Evolutionary conservation across 129 eudicot genomes (phyloP), one percentile per base, ranked within the genome.

Genomic region (Ambrosia trifida): DNA sequence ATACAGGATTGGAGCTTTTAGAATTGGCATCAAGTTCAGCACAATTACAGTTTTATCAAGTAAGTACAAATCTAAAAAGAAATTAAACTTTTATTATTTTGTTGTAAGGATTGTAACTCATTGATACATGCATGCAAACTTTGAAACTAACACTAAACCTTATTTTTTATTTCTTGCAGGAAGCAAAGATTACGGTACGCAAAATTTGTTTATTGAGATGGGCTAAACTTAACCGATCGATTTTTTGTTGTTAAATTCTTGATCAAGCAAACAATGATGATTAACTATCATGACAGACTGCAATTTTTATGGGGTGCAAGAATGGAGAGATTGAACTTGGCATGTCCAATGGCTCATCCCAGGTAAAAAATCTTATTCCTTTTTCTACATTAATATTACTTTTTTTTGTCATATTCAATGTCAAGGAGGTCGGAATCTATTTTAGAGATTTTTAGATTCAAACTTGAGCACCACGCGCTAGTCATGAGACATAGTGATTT

Each of bases 271-370:
- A 66, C 3, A 31, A 68, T 59, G 46, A 61, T 77, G 76, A 60
- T 16, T 49, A 24, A 69, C 47, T 60, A 13, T 51, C 31, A 44
- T 49, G 72, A 51, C 80, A 93, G 99, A 83, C 76, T 31, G 90
- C 83, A 18, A 72, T 90, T 44, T 85, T 87, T 52, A 77, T 94
- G 95, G 93, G 96, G 50, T 85, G 97, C 88, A 73, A 66, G 46
- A 60, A 44, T 19, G 99, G 99, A 76, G 99, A 89, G 76, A 84
- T 94, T 41, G 99, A 94, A 78, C 77, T 94, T 6, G 99, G 99
- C 43, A 62, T 87, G 50, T 50, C 93, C 43, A 35, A 45, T 63
- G 68, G 70, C 18, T 43, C 90, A 60, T 35, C 90, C 46, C 88
- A 87, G 66, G 96, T 93, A 60, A 83, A 80, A 28, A 4, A 17